Evolutionary conservation across 1,139 yeast genomes (phyloP), one percentile per base, ranked within the genome.

Genomic region (Taphrina populina): DNA sequence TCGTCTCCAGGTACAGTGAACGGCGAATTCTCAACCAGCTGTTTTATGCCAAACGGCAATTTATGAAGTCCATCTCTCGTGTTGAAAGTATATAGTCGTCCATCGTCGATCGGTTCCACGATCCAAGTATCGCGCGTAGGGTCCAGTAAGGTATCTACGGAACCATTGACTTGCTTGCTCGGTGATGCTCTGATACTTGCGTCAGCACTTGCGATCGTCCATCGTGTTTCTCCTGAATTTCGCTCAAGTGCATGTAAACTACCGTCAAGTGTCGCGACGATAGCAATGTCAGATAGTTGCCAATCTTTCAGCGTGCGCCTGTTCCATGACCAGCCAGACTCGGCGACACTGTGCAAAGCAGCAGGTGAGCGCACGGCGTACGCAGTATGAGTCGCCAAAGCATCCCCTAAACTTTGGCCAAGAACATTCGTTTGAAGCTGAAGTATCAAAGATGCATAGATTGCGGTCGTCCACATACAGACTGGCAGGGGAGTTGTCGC

Each of bases 51-150:
- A 0, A 94, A 79, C 0, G 97, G 96, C 5, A 92, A 73, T 66
- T 81, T 83, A 65, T 85, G 87, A 37, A 92, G 71, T 0, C 97
- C 97, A 35, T 71, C 74, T 39, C 78, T 79, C 8, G 83, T 83
- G n/a, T 88, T 82, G 70, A 90, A 90, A 66, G 83, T 88, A 68
- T 83, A 90, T n/a, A 92, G 73, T 0, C 83, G 73, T 0, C 99
- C 99, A 60, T 87, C 95, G 7, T 82, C 83, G 62, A 78, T 79
- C 0, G 98, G 98, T 64, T 92, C 98, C 0, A 92, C 94, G 61
- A 90, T 83, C 94, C 97, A 87, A 1, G 76, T 74, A 36, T 76
- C 61, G 30, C 46, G 45, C 15, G 23, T 30, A 19, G 58, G 62
- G 20, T 40, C 47, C 7, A 65, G 57, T 7, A 43, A 19, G 2